Evolutionary conservation across 306 rosid species (phyloP), one percentile per base, ranked within the genome.

Genomic region (Begonia fuchsioides): DNA sequence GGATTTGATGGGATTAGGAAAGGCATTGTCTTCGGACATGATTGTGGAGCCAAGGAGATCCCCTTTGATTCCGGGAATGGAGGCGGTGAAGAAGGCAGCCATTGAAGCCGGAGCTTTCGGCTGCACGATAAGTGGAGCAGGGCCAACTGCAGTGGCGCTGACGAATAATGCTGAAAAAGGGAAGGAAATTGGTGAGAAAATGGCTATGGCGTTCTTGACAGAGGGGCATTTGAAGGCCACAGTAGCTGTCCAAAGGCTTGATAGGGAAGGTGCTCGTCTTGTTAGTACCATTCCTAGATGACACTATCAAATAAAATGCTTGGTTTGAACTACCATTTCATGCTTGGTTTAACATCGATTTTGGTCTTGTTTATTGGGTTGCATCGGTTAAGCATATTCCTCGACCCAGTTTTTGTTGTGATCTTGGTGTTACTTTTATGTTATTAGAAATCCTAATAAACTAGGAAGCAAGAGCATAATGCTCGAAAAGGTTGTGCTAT

Each of bases 91-190:
- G 84, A 83, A 66, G 64, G 95, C 84, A 0, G 90, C 97, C 9
- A 48, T 84, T 11, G 69, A 68, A 11, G 92, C 77, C 0, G 92
- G 97, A 0, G 95, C 97, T 1, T 84, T 68, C 3, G 97, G 97
- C 0, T 90, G 97, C 48, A 84, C 97, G 3, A 90, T 90, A 13
- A 90, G 97, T 6, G 97, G 95, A 12, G 93, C 97, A 0, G 97
- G 97, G 12, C 97, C 95, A 1, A 88, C 93, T 0, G 93, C 80
- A 0, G 93, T 90, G 44, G 93, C 92, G 0, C 57, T 90, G 49
- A 69, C 66, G 0, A 79, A 74, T 41, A 13, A 66, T 10, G 52
- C 57, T 14, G 58, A 49, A 19, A 60, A 12, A 38, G 95, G 95
- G 38, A 63, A 45, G 35, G 49, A 32, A 46, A 73, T 90, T 47